phyloP scores from a whole-genome alignment of 2,329 filamentous ascomycete genomes.

The Fusarium nisikadoi region DNA sequence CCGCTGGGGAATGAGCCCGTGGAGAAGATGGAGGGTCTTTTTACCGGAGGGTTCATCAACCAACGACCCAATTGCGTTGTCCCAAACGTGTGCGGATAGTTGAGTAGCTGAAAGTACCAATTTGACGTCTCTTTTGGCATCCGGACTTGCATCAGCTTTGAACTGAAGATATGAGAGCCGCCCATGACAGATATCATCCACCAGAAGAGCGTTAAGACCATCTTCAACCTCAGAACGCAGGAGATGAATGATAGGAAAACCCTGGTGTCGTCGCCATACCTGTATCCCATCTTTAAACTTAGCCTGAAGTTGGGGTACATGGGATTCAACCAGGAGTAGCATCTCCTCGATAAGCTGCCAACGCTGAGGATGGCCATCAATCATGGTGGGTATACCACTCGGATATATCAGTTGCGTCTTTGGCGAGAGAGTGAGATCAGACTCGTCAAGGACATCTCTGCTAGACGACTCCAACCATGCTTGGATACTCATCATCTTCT shows the following conservation, averaged over 20 bases:
- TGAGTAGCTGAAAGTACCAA: not conserved
- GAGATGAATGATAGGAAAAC: conserved; percentile 68
- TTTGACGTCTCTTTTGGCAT: not conserved
- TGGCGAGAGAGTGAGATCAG: conserved; percentile 63
- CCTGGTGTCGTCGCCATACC: conserved; percentile 52
- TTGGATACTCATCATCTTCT: conserved; percentile 62
- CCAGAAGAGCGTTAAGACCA: conserved; percentile 53
- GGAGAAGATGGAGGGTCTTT: conserved; percentile 61
- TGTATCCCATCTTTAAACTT: conserved; percentile 58
- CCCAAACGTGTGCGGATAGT: not conserved
- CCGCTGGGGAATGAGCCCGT: conserved; percentile 69
- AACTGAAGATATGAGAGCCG: conserved; percentile 24
- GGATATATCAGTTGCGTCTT: conserved; percentile 69
- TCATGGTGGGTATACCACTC: conserved; percentile 56
- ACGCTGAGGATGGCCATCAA: conserved; percentile 65
- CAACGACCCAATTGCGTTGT: conserved; percentile 32
- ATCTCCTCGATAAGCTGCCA: conserved; percentile 60
- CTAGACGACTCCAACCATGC: conserved; percentile 59
- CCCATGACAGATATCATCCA: conserved; percentile 54
- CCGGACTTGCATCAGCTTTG: not conserved
- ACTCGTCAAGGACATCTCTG: conserved; percentile 74
- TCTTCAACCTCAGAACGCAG: conserved; percentile 60
- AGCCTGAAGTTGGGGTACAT: conserved; percentile 51
- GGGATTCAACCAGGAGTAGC: conserved; percentile 52
- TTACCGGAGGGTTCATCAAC: conserved; percentile 49